Evolutionary conservation across 495 filamentous ascomycete genomes (phyloP), one percentile per base, ranked within the genome.

Genomic region (Hypoxylon crocopeplum): DNA sequence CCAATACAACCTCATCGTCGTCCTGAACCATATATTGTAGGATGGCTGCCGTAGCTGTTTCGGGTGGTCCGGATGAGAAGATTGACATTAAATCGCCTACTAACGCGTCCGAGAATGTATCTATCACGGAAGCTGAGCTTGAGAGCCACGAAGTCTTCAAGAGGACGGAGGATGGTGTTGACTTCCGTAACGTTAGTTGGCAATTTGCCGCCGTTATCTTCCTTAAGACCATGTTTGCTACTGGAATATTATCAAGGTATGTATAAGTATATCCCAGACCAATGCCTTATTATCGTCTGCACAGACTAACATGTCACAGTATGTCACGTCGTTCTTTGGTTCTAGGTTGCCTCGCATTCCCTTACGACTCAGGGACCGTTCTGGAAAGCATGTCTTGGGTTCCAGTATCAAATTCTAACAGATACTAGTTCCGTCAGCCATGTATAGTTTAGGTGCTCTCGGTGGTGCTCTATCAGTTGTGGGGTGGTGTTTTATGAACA

Each of bases 151-250:
- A 84, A 59, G 75, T 84, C 36, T 84, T 84, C 72, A 78, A 79
- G 60, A 75, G 67, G 57, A 75, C 70, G 1, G 72, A 77, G 16
- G 76, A 76, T 37, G 73, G 75, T 8, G 80, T 84, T 17, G 69
- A 84, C 49, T 85, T 84, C 62, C 75, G 82, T n/a, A 82, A 78
- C 7, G 81, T 85, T 21, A 75, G 75, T 68, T 86, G 83, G 82
- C 69, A 74, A n/a, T 73, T 75, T 8, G 79, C 82, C 2, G 68
- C 79, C n/a, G 72, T 83, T 2, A 85, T 86, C 56, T 85, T 86
- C 48, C 60, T 83, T 17, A 85, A 84, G 62, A 47, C 78, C 62
- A 75, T 79, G 48, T 82, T 84, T 40, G 79, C 80, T 16, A 82
- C 78, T 7, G 72, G 73, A 21, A 69, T 55, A 38, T 46, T 55